These are phyloP conservation scores for Claviceps humidiphila DNA, from an alignment of 2,329 filamentous ascomycete species.

Conservation along the genomic window DNA sequence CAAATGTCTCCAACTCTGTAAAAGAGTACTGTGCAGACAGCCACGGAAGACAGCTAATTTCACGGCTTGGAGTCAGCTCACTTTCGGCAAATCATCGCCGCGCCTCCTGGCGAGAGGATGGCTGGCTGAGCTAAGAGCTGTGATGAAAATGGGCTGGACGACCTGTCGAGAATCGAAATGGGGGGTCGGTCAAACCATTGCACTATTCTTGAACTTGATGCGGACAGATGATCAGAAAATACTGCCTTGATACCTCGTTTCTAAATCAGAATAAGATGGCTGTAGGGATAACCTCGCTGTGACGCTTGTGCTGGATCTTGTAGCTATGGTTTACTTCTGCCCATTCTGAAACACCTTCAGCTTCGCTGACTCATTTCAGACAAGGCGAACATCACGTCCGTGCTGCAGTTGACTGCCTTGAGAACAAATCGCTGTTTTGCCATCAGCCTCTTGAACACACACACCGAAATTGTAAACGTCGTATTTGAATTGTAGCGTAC, in stretches of 20 bases:
- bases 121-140: not conserved
- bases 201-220: not conserved
- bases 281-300: not conserved
- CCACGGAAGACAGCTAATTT: not conserved
- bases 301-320: not conserved
- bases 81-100: too few relatives aligned
- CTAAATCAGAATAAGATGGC: too few relatives aligned
- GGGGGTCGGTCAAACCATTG: not conserved
- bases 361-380: not conserved
- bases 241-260: not conserved
- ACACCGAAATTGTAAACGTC: slow-evolving; percentile 16
- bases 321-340: not conserved
- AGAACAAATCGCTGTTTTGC: not conserved
- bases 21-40: not conserved
- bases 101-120: not conserved
- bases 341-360: not conserved
- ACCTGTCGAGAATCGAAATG: not conserved
- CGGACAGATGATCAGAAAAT: not conserved
- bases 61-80: not conserved
- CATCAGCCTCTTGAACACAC: not conserved
- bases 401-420: not conserved
- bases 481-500: slow-evolving; percentile 35
- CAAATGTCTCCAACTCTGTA: not conserved
- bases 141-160: not conserved
- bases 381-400: not conserved